Evolutionary conservation across 2,329 filamentous ascomycete species (phyloP), one percentile per base, ranked within the genome.

Genomic region (Aspergillus novoparasiticus): DNA sequence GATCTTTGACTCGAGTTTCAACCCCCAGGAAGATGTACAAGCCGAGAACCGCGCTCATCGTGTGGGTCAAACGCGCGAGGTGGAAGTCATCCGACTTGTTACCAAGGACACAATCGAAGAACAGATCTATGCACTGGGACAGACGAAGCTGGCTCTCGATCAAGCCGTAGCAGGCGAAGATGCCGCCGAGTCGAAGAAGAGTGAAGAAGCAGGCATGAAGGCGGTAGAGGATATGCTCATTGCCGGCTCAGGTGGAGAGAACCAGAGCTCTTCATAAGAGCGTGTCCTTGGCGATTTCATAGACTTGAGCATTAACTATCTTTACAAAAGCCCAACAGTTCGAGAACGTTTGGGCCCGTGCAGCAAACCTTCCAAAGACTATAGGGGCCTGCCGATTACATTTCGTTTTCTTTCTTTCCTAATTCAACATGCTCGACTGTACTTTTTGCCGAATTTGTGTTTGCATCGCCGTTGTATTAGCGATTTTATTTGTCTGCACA

Each of bases 1-100:
- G 78, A 95, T 99, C 72, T 97, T 98, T 76, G 95, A 99, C 78
- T 91, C 91, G 67, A 92, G 90, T n/a, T 97, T 97, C 81, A 99
- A 99, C 71, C 95, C 95, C 0, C 95, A 99, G 75, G 94, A 98
- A 70, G 95, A 99, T 74, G 89, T 97, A n/a, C 95, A 99, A 77
- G 95, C 95, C 0, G 95, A 98, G 82, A 98, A 99, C 76, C 89
- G 95, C 21, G 95, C 95, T 0, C 95, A 99, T 79, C 90, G 95
- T 16, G 92, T 99, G 10, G 95, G 95, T 0, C 95, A 99, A 81
- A 94, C 87, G 34, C 85, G 92, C 19, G 90, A 94, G 41, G 95
- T 99, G 1, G 94, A 99, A 75, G 91, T 99, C 46, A 88, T 97
- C 46, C 85, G 93, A 34, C 84, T 99, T 1, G 90, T 99, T 59